Evolutionary conservation across 2,329 filamentous ascomycete species (phyloP), one percentile per base, ranked within the genome.

Genomic region (Metarhizium humberi): DNA sequence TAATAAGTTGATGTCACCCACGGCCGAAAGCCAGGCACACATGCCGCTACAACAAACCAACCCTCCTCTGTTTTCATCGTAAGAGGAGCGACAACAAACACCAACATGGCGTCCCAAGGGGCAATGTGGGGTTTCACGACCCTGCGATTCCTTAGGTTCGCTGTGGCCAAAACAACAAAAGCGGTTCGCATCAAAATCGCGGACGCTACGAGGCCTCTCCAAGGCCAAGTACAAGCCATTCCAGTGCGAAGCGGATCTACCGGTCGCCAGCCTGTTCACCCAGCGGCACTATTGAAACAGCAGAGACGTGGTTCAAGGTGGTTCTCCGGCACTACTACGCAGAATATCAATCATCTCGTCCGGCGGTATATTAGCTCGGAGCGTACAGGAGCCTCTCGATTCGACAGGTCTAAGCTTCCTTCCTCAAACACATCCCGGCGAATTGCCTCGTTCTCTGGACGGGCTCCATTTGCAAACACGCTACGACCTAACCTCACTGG

Each of bases 401-500:
- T 77, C 64, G 75, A 78, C 66, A 76, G 78, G 58, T 72, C 71
- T 59, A 76, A 75, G 62, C 74, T 79, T 59, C 73, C 78, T 8
- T 68, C 69, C 29, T 79, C 78, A 18, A 73, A 70, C 57, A 78
- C 74, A 14, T 75, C 78, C 16, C 75, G 75, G 47, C 75, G 74
- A 47, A 71, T 83, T 55, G 78, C 76, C 36, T 81, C 84, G 58
- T 80, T 88, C 56, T 84, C 89, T 16, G 84, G 85, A 32, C 84
- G 88, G 52, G 85, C 91, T 34, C 92, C 92, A 0, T 97, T 97
- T 69, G 88, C 91, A 4, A 90, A 85, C 52, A 87, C 92, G 1
- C 82, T 99, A 40, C 87, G 94, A 40, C 94, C 94, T 2, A 97
- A 96, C 67, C 75, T 97, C 60, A 96, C 92, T 0, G 92, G 91